These are phyloP conservation scores for Coemansia furcata DNA, from an alignment of 192 early-diverging fungal species.

Conservation along the genomic window DNA sequence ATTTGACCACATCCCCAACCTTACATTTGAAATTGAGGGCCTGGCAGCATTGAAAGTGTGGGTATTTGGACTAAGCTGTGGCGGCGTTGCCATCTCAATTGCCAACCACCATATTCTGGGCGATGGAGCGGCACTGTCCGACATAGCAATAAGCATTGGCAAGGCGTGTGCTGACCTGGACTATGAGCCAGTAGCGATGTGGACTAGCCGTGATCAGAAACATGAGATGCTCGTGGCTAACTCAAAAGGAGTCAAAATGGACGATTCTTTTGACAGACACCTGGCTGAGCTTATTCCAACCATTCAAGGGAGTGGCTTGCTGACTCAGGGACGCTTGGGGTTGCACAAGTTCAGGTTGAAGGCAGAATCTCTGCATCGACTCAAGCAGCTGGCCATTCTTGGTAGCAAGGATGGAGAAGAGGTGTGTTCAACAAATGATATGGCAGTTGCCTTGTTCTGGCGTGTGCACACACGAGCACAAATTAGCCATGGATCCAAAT, in stretches of 20 bases:
- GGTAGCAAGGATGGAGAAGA: neutral
- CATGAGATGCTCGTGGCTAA: neutral
- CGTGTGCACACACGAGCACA: constrained; percentile 24
- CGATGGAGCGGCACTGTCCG: constrained; percentile 3
- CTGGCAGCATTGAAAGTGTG: constrained; percentile 9
- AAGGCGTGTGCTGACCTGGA: neutral
- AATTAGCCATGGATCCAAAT: constrained; percentile 1
- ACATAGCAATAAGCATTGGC: constrained; percentile 6
- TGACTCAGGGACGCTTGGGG: neutral
- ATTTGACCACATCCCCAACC: constrained; percentile 4
- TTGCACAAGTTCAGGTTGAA: constrained; percentile 6
- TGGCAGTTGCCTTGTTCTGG: constrained; percentile 30
- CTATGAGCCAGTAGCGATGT: neutral
- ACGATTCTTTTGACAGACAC: neutral
- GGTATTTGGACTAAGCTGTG: constrained; percentile 7
- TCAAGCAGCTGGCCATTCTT: neutral
- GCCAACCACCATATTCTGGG: constrained; percentile 19
- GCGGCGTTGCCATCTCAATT: constrained; percentile 5
- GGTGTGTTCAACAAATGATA: constrained; percentile 14
- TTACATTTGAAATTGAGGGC: constrained; percentile 6
- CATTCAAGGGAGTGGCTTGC: neutral
- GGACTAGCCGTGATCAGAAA: neutral
- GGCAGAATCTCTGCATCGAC: neutral
- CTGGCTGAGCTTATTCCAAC: neutral
- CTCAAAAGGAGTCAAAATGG: neutral